Evolutionary conservation across 2,329 filamentous ascomycete genomes (phyloP), one percentile per base, ranked within the genome.

Genomic region (Sordariomycetes sp.): DNA sequence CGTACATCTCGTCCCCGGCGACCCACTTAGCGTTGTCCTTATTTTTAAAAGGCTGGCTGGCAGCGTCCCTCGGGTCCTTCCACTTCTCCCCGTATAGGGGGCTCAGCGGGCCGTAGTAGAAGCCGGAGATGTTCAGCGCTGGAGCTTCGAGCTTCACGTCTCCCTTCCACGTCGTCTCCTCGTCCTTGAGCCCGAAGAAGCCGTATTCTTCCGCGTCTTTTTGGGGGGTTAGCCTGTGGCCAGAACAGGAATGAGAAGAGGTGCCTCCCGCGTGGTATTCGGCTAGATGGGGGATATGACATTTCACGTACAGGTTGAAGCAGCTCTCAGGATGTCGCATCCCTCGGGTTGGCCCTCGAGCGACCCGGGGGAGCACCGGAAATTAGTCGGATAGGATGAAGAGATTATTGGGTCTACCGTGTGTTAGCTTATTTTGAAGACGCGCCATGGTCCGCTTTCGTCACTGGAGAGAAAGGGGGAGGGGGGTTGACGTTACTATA

Each of bases 51-150:
- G 11, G 24, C 5, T 55, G 11, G 35, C 10, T 8, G 20, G 2
- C 4, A 12, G 14, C 20, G 12, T 35, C 24, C 14, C 14, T 28
- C 12, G 50, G 24, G 10, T 25, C 25, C 28, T 22, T 18, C 18
- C 25, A 18, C 5, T 32, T 22, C 50, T 3, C 24, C 20, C 20
- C 14, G 5, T 28, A 53, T 61, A 8, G 55, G n/a, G n/a, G n/a
- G n/a, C n/a, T n/a, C n/a, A n/a, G n/a, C n/a, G n/a, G n/a, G n/a
- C 28, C 48, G 8, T 61, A n/a, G 8, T 53, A 61, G 5, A 50
- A 55, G 3, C 55, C 53, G 3, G 28, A 59, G 50, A 65, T 62
- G 35, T 65, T 64, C 11, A 66, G 52, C 3, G 58, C 40, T 10
- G 64, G 63, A 2, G 60, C 6, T 5, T 14, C 37, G 12, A 32